Evolutionary conservation across 1,139 yeast genomes (phyloP).

Genomic region (Nakaseomyces bracarensis): DNA sequence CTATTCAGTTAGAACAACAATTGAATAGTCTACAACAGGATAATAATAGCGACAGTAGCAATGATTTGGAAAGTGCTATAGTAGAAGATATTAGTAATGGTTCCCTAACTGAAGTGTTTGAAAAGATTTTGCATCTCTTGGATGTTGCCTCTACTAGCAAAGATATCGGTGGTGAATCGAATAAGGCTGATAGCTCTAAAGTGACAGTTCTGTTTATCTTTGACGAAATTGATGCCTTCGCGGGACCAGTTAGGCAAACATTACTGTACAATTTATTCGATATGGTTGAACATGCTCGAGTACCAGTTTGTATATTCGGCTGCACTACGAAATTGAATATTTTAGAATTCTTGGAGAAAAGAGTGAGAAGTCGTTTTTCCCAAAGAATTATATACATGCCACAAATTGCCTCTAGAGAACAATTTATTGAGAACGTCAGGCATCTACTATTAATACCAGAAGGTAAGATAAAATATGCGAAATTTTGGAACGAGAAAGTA

Average conservation of each 20-base stretch:
- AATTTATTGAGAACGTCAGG: conserved; percentile 35
- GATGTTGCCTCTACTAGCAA: conserved; percentile 28
- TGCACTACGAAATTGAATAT: conserved; percentile 66
- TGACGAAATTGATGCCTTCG: conserved; percentile 79
- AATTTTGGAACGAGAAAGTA: conserved; percentile 47
- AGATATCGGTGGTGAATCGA: conserved; percentile 20
- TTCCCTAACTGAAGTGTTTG: conserved; percentile 47
- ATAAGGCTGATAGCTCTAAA: conserved; percentile 16
- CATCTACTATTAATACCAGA: conserved; percentile 27
- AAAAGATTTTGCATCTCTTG: conserved; percentile 40
- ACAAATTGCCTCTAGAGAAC: conserved; percentile 40
- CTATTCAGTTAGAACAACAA: conserved; percentile 63
- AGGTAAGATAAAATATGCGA: conserved; percentile 20
- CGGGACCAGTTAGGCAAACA: conserved; percentile 67
- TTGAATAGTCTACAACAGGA: conserved; percentile 15
- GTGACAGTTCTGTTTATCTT: conserved; percentile 67
- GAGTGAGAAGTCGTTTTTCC: conserved; percentile 85
- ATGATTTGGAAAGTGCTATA: background rate
- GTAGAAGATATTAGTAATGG: conserved; percentile 36
- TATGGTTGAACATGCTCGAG: conserved; percentile 61
- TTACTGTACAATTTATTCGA: conserved; percentile 82
- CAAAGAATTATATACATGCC: conserved; percentile 62
- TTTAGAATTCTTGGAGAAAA: conserved; percentile 75
- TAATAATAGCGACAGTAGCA: background rate
- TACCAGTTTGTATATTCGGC: conserved; percentile 80